Percentiles rank a stretch among this genome's conserved stretches.
phyloP scores from a whole-genome alignment of 2,329 filamentous ascomycete genomes.

The Chaetomium sp. region DNA sequence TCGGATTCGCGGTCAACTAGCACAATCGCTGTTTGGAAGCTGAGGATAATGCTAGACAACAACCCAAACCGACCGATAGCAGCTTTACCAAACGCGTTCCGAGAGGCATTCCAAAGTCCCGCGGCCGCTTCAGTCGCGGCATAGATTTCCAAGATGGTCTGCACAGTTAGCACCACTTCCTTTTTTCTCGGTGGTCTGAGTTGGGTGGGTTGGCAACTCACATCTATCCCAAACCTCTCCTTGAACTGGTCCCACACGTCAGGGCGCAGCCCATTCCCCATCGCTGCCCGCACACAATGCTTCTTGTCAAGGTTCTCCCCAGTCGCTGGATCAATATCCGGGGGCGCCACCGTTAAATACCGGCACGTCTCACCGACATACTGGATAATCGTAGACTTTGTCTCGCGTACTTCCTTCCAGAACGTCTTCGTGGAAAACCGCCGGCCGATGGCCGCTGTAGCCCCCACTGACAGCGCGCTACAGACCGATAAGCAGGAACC shows the following conservation, averaged over 20 bases:
- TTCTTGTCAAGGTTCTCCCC: slow-evolving; percentile 64
- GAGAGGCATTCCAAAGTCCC: slow-evolving; percentile 64
- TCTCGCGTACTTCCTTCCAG: slow-evolving; percentile 66
- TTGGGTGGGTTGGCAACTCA: not conserved
- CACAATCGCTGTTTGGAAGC: slow-evolving; percentile 50
- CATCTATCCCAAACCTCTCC: slow-evolving; percentile 67
- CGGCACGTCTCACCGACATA: slow-evolving; percentile 85
- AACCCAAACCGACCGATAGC: slow-evolving; percentile 69
- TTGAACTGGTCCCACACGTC: slow-evolving; percentile 83
- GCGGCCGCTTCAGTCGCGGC: slow-evolving; percentile 66
- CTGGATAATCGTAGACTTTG: slow-evolving; percentile 67
- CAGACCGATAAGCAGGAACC: slow-evolving; percentile 63
- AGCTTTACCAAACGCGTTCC: slow-evolving; percentile 64
- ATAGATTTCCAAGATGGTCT: slow-evolving; percentile 71
- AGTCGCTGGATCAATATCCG: slow-evolving; percentile 55
- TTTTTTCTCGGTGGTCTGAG: not conserved
- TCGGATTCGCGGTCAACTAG: slow-evolving; percentile 66
- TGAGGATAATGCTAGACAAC: slow-evolving; percentile 50
- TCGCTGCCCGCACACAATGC: slow-evolving; percentile 64
- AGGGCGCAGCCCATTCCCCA: slow-evolving; percentile 78
- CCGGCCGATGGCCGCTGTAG: slow-evolving; percentile 63
- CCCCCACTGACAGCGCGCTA: slow-evolving; percentile 51
- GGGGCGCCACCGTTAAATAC: slow-evolving; percentile 65
- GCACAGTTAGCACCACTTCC: not conserved
- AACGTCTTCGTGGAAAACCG: slow-evolving; percentile 73